Evolutionary conservation across 176 grass and related monocot species (phyloP), one percentile per base, ranked within the genome.

Genomic region (Musa acuminata): DNA sequence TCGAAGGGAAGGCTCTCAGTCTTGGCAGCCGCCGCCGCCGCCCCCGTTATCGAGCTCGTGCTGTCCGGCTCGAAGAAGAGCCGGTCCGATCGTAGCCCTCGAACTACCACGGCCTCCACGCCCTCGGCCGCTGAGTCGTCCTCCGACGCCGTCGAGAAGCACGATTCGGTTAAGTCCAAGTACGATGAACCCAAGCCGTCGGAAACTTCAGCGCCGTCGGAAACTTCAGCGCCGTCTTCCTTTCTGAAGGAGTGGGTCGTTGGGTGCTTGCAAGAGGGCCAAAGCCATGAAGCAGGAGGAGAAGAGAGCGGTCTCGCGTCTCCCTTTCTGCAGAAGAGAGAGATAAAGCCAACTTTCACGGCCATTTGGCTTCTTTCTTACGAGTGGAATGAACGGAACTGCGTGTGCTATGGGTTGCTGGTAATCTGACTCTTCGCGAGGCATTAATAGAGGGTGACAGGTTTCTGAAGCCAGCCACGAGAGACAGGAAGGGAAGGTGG

Each of bases 61-160:
- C 51, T 55, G 52, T 13, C 52, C 1, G 51, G 71, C 51, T 73
- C 71, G 22, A 53, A 73, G 71, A 73, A 73, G 10, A 73, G 21
- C 52, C 71, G 51, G 52, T 73, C 71, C 21, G 71, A 73, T 55
- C 52, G 16, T 9, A 73, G 49, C 24, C 51, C 71, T 2, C 52
- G 51, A 19, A 43, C 6, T 43, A 49, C 51, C 9, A 72, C 70
- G 13, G 70, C 51, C 50, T 53, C 52, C 11, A 73, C 24, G 2
- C 52, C 49, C 19, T 29, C 50, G 22, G 24, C 23, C 0, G 12
- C 52, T 2, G 52, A 73, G 19, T 4, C 10, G 23, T 43, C 52
- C 20, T 25, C 49, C 8, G 69, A 72, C 48, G 8, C 69, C 19
- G 48, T 4, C 8, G 51, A 55, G 10, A 73, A 73, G 71, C 51